Evolutionary conservation across 169 alveolate species (phyloP).

Genomic region (Plasmodium berghei): DNA sequence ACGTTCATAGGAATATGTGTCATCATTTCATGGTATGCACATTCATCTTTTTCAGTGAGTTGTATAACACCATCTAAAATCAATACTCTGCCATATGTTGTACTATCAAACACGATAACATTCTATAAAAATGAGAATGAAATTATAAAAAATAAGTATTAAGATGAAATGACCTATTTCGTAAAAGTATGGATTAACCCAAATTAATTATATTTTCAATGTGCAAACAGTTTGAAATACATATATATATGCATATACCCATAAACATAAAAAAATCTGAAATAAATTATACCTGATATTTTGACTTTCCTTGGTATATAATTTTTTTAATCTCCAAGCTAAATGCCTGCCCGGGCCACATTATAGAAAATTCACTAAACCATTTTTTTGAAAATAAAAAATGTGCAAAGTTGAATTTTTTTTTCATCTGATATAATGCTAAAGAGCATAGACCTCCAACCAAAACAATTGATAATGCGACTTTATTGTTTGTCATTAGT

Average conservation of each 20-base stretch:
- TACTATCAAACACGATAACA: constrained; percentile 79
- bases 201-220: too few relatives aligned
- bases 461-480: constrained; percentile 17
- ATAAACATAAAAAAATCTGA: too few relatives aligned
- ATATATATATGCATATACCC: too few relatives aligned
- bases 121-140: constrained; percentile 5
- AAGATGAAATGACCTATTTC: not conserved
- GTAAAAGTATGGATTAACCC: not conserved
- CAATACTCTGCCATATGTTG: constrained; percentile 80
- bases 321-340: constrained; percentile 74
- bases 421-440: constrained; percentile 49
- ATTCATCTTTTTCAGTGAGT: constrained; percentile 82
- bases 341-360: constrained; percentile 77
- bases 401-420: constrained; percentile 7
- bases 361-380: constrained; percentile 64
- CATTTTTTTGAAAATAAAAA: constrained; percentile 53
- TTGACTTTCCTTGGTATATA: constrained; percentile 78
- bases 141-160: not conserved
- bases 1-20: constrained; percentile 83
- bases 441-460: constrained; percentile 60
- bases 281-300: constrained; percentile 75
- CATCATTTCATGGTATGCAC: constrained; percentile 87
- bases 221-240: too few relatives aligned
- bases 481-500: constrained; percentile 16
- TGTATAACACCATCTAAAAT: constrained; percentile 87